Percentiles rank a stretch among this genome's conserved stretches.
Evolutionary conservation across 2,329 filamentous ascomycete species (phyloP).

Genomic region (Stagonosporopsis cucurbitacearum): DNA sequence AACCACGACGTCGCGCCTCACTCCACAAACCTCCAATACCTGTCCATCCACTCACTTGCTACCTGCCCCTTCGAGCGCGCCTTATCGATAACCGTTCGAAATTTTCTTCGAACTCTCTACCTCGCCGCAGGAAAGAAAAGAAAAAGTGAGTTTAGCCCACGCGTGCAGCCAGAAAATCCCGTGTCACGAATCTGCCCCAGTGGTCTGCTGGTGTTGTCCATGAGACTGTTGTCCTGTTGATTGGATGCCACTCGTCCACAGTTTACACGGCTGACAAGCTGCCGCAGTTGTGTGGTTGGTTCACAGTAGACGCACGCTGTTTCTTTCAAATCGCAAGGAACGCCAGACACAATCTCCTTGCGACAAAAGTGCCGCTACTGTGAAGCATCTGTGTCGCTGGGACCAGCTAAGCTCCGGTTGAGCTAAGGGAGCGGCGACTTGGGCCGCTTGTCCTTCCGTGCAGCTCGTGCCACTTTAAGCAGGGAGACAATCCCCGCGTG

Average conservation of each 20-base stretch:
- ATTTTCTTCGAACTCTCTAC: constrained; percentile 29
- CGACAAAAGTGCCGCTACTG: constrained; percentile 24
- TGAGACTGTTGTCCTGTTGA: constrained; percentile 23
- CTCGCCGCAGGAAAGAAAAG: constrained; percentile 29
- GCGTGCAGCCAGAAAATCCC: constrained; percentile 16
- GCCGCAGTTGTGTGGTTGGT: constrained; percentile 39
- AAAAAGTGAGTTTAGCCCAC: constrained; percentile 26
- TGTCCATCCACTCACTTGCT: constrained; percentile 1
- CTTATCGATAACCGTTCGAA: constrained; percentile 38
- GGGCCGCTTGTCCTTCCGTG: constrained; percentile 40
- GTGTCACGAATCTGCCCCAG: constrained; percentile 22
- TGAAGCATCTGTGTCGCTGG: constrained; percentile 26
- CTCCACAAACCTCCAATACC: constrained; percentile 8
- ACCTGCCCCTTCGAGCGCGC: background rate
- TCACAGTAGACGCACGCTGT: constrained; percentile 31
- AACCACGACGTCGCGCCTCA: constrained; percentile 31
- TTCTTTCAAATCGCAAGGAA: constrained; percentile 26
- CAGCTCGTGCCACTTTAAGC: constrained; percentile 35
- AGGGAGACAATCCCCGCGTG: constrained; percentile 24
- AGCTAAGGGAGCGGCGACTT: constrained; percentile 36
- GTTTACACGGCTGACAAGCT: constrained; percentile 37
- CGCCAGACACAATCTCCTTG: constrained; percentile 27
- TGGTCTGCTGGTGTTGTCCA: constrained; percentile 23
- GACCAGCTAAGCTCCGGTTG: constrained; percentile 28
- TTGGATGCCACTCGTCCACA: constrained; percentile 27